Evolutionary conservation across 495 filamentous ascomycete genomes (phyloP), one percentile per base, ranked within the genome.

Genomic region (Penicillium argentinense): DNA sequence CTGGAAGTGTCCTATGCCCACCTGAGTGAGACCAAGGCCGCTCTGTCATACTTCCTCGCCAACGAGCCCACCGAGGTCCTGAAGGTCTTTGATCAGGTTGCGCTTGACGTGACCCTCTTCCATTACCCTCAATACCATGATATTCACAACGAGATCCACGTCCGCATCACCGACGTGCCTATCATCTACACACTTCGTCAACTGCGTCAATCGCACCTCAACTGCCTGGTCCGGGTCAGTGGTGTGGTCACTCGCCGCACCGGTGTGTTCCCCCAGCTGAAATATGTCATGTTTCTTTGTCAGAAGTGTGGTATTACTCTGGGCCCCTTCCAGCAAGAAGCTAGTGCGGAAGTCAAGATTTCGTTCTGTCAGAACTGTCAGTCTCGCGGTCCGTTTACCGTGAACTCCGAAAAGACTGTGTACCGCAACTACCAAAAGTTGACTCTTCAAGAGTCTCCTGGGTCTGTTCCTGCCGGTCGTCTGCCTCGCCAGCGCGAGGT

Each of bases 381-480:
- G 71, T 95, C 89, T 27, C 84, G 88, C 32, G 95, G 95, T 4
- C 95, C 95, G 1, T 99, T 99, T 67, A 95, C 86, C 6, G 75
- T 99, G 52, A 97, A 97, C 71, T 89, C 89, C 2, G 93, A 99
- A 69, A 91, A 96, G 77, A 99, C 95, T 0, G 87, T 99, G n/a
- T 99, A 97, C 73, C 84, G 95, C 39, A 99, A 99, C 66, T 99
- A 95, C 73, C 95, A 99, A 63, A 97, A 96, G 59, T 73, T 99
- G 60, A 99, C 93, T 1, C 79, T 99, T 8, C 95, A 99, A 65
- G 95, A 99, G 67, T 95, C 95, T 1, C 95, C 95, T 17, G 95
- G 95, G 27, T 97, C 95, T 1, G 95, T 99, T 9, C 95, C 95
- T 12, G 90, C 95, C 25, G 95, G 95, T 52, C 90, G 95, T 68